Base-by-base conservation (phyloP, 345 rosid genomes). In the Hypericum androsaemum region DNA sequence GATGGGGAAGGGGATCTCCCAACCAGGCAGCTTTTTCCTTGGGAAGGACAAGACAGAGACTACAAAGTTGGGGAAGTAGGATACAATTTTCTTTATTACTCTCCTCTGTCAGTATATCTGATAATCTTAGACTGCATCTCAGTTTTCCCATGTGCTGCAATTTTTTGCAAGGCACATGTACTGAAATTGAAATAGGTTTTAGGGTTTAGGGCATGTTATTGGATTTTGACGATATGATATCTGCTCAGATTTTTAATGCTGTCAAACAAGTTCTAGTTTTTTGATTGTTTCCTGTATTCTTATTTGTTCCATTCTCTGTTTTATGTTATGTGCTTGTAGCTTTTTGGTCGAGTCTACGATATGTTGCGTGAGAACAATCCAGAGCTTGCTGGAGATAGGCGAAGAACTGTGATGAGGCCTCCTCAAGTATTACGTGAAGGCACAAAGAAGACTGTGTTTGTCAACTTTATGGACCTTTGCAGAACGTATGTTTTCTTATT, bases 391-490 rank as follows among this genome's bases (percentile, higher is more conserved):
- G 90, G 95, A 59, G 99, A 92, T 74, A 81, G 90, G 75, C 86
- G 94, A 14, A 85, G 97, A 69, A 92, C 97, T 52, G 95, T 86
- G 55, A 85, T 88, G 97, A 82, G 97, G 77, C 95, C 95, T 47
- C 98, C 95, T 7, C 95, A 94, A 67, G 97, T 94, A 59, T 94
- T 88, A 52, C 94, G 94, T 55, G 99, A 94, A 62, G 99, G 99
- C 28, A 94, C 99, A 60, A 94, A 86, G 94, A 94, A 94, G 68
- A 88, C 97, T 2, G 90, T 80, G 32, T 86, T 94, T 64, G 97
- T 86, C 64, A 88, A 94, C 71, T 88, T 86, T 40, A 88, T 82
- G 97, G 95, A 88, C 71, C 90, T 94, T 53, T 94, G 99, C 83
- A 88, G 73, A 66, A 81, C 87, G 94, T 94, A 75, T 40, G 67